Evolutionary conservation across 2,329 filamentous ascomycete species (phyloP).

Genomic region (Amauroascus niger): DNA sequence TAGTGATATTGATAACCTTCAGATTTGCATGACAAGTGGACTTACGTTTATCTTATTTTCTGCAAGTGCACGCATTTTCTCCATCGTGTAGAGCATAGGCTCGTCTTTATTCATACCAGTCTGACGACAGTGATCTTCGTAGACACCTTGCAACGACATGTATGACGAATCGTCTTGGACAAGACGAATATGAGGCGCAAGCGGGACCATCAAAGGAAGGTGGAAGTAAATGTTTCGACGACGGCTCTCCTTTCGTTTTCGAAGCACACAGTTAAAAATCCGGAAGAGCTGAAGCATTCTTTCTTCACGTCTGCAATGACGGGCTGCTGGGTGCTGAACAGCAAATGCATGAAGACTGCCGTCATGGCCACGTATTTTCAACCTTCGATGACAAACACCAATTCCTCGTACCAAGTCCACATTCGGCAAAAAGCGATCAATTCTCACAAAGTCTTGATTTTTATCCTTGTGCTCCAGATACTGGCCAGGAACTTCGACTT

Average conservation of each 20-base stretch:
- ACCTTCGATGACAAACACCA: slow-evolving; percentile 78
- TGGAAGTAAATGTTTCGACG: slow-evolving; percentile 93
- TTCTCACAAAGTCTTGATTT: slow-evolving; percentile 96
- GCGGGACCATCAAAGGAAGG: slow-evolving; percentile 85
- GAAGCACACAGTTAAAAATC: slow-evolving; percentile 86
- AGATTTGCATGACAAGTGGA: slow-evolving; percentile 1
- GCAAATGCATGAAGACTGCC: slow-evolving; percentile 95
- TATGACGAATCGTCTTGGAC: slow-evolving; percentile 94
- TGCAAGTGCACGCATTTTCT: slow-evolving; percentile 70
- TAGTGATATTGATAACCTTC: slow-evolving; percentile 19
- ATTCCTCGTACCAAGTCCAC: slow-evolving; percentile 88
- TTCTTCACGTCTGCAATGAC: slow-evolving; percentile 89
- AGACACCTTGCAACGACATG: slow-evolving; percentile 86
- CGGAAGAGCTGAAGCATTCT: slow-evolving; percentile 92
- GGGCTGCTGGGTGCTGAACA: slow-evolving; percentile 86
- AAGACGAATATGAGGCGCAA: slow-evolving; percentile 88
- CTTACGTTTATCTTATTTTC: slow-evolving; percentile 54
- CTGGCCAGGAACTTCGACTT: slow-evolving; percentile 94
- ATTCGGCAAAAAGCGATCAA: slow-evolving; percentile 90
- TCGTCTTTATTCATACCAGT: slow-evolving; percentile 88
- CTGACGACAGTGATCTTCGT: slow-evolving; percentile 88
- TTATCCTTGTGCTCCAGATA: slow-evolving; percentile 97
- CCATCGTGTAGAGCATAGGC: slow-evolving; percentile 87
- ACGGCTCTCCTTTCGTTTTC: slow-evolving; percentile 88
- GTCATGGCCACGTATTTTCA: slow-evolving; percentile 95